Percentiles rank a stretch among this genome's conserved stretches.
phyloP scores from a whole-genome alignment of 2,329 filamentous ascomycete genomes.

The Diplodia corticola region DNA sequence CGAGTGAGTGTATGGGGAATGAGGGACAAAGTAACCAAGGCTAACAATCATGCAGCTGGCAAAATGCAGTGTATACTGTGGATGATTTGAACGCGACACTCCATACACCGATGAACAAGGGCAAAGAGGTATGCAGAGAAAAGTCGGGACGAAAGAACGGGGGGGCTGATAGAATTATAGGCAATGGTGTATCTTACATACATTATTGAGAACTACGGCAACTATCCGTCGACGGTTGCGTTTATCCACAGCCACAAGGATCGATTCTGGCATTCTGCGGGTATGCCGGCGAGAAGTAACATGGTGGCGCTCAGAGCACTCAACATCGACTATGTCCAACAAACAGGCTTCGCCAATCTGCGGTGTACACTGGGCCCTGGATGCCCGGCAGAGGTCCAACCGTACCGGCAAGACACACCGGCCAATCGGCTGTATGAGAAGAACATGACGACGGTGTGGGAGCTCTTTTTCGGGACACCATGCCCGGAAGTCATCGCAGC shows the following conservation, averaged over 20 bases:
- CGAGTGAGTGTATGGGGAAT: slow-evolving; percentile 1
- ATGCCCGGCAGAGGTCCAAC: slow-evolving; percentile 43
- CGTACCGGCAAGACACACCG: slow-evolving; percentile 30
- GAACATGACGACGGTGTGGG: slow-evolving; percentile 29
- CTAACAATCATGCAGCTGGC: slow-evolving; percentile 15
- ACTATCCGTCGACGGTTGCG: slow-evolving; percentile 27
- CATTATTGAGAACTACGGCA: slow-evolving; percentile 31
- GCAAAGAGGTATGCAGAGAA: slow-evolving; percentile 24
- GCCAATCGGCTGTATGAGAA: slow-evolving; percentile 23
- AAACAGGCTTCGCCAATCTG: slow-evolving; percentile 43
- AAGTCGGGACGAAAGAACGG: not conserved
- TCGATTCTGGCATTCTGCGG: slow-evolving; percentile 25
- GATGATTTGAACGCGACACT: slow-evolving; percentile 23
- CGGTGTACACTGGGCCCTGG: slow-evolving; percentile 40
- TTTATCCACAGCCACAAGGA: slow-evolving; percentile 28
- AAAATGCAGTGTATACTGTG: slow-evolving; percentile 25
- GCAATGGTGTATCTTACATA: slow-evolving; percentile 31
- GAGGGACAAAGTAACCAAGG: too few species aligned
- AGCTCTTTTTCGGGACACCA: slow-evolving; percentile 24
- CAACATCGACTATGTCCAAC: slow-evolving; percentile 39
- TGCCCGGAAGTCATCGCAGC: slow-evolving; percentile 27
- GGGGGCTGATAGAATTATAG: not conserved
- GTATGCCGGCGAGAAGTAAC: slow-evolving; percentile 17
- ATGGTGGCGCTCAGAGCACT: slow-evolving; percentile 30
- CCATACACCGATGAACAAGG: slow-evolving; percentile 29